Evolutionary conservation across 306 rosid species (phyloP).

Genomic region (Alnus rubra): DNA sequence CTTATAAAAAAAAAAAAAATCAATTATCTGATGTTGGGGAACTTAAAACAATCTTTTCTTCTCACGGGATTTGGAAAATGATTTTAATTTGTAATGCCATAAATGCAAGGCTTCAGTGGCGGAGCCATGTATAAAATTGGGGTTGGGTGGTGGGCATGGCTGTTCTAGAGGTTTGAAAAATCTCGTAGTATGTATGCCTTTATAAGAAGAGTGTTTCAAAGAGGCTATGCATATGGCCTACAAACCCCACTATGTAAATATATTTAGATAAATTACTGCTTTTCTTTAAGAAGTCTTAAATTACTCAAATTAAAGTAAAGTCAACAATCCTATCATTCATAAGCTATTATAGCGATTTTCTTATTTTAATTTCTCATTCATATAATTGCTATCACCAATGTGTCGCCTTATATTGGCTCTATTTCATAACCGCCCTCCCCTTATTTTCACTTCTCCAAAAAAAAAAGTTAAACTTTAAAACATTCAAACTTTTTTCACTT

Average conservation of each 20-base stretch:
- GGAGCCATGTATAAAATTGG: neutral
- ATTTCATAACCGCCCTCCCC: no score
- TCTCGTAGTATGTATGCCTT: neutral
- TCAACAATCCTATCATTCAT: neutral
- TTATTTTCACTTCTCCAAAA: no score
- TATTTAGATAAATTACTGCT: neutral
- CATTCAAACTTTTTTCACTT: no score
- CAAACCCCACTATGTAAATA: neutral
- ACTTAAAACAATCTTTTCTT: slow-evolving; percentile 2
- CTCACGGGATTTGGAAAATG: neutral
- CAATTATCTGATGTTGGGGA: slow-evolving; percentile 27
- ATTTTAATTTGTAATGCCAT: neutral
- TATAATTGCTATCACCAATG: neutral
- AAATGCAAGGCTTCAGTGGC: neutral
- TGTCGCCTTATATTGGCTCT: neutral
- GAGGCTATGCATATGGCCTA: neutral
- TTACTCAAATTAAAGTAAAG: neutral
- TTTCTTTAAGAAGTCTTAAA: neutral
- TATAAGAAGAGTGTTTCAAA: neutral
- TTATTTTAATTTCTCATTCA: neutral
- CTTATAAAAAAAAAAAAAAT: no score
- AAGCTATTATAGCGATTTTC: neutral
- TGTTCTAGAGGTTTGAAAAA: neutral
- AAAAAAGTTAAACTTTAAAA: no score
- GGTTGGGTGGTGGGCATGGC: neutral